phyloP scores from a whole-genome alignment of 116 monocot species.

The Papilionanthe hybrid region DNA sequence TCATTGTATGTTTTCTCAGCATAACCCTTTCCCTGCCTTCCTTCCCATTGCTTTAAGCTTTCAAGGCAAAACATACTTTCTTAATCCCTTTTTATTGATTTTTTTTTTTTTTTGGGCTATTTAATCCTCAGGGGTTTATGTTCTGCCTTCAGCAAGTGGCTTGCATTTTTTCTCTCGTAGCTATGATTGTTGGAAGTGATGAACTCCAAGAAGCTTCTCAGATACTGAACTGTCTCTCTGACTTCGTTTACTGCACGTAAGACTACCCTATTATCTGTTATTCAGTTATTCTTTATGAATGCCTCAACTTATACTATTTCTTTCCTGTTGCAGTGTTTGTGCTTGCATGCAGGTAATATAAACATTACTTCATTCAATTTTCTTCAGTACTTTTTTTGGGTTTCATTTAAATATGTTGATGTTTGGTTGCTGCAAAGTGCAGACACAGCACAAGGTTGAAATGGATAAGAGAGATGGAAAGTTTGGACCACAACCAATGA shows the following conservation, averaged over 20 bases:
- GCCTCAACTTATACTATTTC: neutral
- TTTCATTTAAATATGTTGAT: neutral
- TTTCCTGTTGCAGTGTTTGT: constrained; percentile 37
- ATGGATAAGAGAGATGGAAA: constrained; percentile 66
- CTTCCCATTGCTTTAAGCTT: neutral
- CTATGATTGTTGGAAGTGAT: constrained; percentile 47
- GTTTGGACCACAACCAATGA: constrained; percentile 49
- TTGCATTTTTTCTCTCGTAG: constrained; percentile 55
- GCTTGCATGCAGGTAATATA: constrained; percentile 60
- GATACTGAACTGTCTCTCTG: constrained; percentile 37
- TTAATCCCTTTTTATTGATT: neutral
- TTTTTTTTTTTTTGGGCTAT: neutral
- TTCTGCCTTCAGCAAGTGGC: constrained; percentile 60
- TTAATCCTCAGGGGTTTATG: constrained; percentile 44
- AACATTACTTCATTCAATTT: neutral
- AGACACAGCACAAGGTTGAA: constrained; percentile 66
- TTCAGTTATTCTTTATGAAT: neutral
- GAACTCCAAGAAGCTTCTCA: constrained; percentile 51
- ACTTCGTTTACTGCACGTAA: constrained; percentile 61
- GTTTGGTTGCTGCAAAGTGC: constrained; percentile 10
- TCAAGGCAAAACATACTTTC: neutral
- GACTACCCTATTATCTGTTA: neutral
- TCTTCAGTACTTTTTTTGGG: neutral
- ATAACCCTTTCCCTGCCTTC: neutral
- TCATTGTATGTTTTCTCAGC: constrained; percentile 49